Evolutionary conservation across 345 rosid species (phyloP).

Genomic region (Salix exigua): DNA sequence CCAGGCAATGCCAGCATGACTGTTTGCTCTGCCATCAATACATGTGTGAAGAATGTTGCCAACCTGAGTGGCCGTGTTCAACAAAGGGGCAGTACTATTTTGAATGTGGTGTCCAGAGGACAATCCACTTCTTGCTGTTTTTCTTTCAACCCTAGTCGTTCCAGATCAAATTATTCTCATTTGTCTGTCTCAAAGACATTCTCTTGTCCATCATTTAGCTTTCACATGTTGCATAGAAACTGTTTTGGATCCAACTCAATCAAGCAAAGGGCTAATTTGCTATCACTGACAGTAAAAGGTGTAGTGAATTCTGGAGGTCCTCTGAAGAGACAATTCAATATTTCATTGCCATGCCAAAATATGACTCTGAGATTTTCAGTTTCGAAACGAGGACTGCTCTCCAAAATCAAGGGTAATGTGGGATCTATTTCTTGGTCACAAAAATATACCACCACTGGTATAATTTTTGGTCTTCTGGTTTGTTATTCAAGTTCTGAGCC

Average conservation of each 20-base stretch:
- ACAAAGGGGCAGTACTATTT: constrained; percentile 38
- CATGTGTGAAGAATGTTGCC: constrained; percentile 51
- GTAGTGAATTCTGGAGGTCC: constrained; percentile 28
- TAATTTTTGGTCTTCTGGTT: constrained; percentile 59
- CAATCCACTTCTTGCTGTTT: constrained; percentile 39
- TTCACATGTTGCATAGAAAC: constrained; percentile 21
- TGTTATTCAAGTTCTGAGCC: constrained; percentile 63
- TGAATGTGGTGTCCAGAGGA: constrained; percentile 29
- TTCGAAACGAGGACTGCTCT: constrained; percentile 38
- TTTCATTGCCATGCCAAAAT: constrained; percentile 43
- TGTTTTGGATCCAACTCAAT: constrained; percentile 27
- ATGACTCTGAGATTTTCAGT: constrained; percentile 38
- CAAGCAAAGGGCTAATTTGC: constrained; percentile 27
- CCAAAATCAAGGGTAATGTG: constrained; percentile 39
- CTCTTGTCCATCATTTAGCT: constrained; percentile 31
- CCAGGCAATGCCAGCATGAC: constrained; percentile 53
- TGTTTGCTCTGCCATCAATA: constrained; percentile 42
- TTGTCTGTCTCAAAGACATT: constrained; percentile 41
- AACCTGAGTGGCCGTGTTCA: constrained; percentile 34
- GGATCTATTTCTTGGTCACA: constrained; percentile 39
- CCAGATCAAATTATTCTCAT: constrained; percentile 29
- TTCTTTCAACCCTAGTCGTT: constrained; percentile 24
- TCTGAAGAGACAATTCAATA: constrained; percentile 39
- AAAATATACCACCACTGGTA: constrained; percentile 47
- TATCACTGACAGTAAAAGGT: constrained; percentile 34